A percentile compares a stretch with the other conserved stretches of the same genome.
phyloP scores from a whole-genome alignment of 495 filamentous ascomycete species.

The Letharia lupina region DNA sequence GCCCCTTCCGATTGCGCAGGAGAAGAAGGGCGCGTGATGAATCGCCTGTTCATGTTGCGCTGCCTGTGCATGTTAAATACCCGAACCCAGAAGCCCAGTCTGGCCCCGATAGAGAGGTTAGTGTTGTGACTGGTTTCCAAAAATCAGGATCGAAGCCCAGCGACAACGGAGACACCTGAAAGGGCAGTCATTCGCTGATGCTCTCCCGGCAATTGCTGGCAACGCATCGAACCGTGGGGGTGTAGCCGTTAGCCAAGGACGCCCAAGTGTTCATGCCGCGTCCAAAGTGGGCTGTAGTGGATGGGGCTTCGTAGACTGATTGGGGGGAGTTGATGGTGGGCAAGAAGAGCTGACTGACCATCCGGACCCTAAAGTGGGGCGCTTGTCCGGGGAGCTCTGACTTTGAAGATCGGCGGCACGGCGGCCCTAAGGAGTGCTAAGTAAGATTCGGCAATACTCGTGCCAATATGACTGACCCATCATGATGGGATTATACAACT shows the following conservation, averaged over 20 bases:
- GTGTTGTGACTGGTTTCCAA: neutral
- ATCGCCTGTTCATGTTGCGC: slow-evolving; percentile 4
- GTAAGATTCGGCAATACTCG: neutral
- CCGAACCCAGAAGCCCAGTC: neutral
- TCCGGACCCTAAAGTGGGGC: slow-evolving; percentile 1
- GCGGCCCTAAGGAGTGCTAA: neutral
- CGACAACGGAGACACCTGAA: neutral
- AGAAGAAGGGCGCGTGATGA: neutral
- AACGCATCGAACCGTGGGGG: slow-evolving; percentile 8
- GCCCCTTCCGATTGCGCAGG: neutral
- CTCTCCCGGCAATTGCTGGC: neutral
- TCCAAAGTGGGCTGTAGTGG: neutral
- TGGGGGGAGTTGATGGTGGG: neutral
- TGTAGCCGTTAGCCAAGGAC: neutral
- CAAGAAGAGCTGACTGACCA: neutral
- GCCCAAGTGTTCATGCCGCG: neutral
- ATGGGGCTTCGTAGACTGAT: neutral
- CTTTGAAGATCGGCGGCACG: slow-evolving; percentile 3
- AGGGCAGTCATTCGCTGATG: neutral
- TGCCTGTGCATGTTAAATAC: slow-evolving; percentile 1
- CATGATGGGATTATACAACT: neutral
- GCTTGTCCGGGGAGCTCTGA: neutral
- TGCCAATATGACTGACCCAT: neutral
- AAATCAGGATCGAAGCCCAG: neutral
- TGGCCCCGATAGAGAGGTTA: slow-evolving; percentile 5